A percentile compares a stretch with the other conserved stretches of the same genome.
phyloP scores from a whole-genome alignment of 768 basidiomycete genomes.

The Tricholoma matsutake region DNA sequence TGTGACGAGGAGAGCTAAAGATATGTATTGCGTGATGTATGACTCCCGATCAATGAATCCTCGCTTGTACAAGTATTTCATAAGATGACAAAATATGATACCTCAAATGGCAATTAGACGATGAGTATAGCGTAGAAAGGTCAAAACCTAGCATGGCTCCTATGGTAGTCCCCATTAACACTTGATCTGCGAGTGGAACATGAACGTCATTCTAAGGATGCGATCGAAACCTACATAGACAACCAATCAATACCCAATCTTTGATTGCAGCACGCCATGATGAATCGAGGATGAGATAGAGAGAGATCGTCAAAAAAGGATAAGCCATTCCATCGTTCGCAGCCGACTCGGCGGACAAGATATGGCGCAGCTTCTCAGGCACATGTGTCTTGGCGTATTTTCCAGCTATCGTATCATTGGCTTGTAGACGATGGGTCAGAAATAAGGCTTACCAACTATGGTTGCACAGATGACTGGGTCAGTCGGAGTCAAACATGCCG shows the following conservation, averaged over 20 bases:
- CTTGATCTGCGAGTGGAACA: constrained; percentile 56
- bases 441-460: constrained; percentile 54
- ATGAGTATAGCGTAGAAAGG: constrained; percentile 85
- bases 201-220: neutral
- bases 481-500: constrained; percentile 89
- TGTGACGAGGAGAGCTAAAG: constrained; percentile 66
- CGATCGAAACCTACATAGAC: constrained; percentile 56
- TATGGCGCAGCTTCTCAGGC: constrained; percentile 69
- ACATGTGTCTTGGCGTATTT: constrained; percentile 69
- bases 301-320: constrained; percentile 82
- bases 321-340: constrained; percentile 96
- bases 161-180: constrained; percentile 68
- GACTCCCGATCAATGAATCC: constrained; percentile 78
- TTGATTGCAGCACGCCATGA: constrained; percentile 61
- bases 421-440: neutral
- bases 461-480: constrained; percentile 92
- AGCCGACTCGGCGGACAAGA: constrained; percentile 87
- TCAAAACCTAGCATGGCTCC: constrained; percentile 44
- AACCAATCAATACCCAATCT: constrained; percentile 86
- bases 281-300: constrained; percentile 79
- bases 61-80: constrained; percentile 62
- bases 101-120: constrained; percentile 49
- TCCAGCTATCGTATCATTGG: constrained; percentile 44
- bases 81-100: constrained; percentile 61
- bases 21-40: constrained; percentile 81